Evolutionary conservation across 2,329 filamentous ascomycete species (phyloP).

Genomic region (Aspergillus pseudoterreus): DNA sequence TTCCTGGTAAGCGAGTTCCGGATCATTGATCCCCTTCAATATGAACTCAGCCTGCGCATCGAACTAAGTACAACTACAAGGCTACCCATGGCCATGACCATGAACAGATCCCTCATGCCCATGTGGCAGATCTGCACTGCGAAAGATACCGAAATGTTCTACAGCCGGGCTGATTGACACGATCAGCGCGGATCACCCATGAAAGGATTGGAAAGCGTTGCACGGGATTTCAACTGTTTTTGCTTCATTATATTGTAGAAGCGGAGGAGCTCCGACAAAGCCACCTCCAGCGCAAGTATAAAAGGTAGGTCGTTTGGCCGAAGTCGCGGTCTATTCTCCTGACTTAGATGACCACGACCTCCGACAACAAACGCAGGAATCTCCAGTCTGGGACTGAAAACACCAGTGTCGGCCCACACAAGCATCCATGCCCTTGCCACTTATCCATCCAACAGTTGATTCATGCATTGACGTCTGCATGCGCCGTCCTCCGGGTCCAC

Average conservation of each 20-base stretch:
- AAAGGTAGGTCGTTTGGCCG: conserved; percentile 30
- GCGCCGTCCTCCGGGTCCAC: conserved; percentile 21
- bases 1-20: not conserved
- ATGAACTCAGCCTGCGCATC: not conserved
- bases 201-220: conserved; percentile 8
- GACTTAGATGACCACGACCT: conserved; percentile 17
- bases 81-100: not conserved
- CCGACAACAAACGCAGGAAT: conserved; percentile 25
- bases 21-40: not conserved
- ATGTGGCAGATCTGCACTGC: not conserved
- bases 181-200: conserved; percentile 1
- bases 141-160: not conserved
- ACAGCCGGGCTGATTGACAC: not conserved
- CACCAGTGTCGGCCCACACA: conserved; percentile 30
- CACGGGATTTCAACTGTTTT: conserved; percentile 37
- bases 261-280: conserved; percentile 30
- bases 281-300: conserved; percentile 21
- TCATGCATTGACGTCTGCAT: conserved; percentile 20
- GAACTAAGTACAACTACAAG: not conserved
- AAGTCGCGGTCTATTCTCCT: conserved; percentile 9
- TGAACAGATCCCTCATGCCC: not conserved
- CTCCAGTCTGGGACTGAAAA: conserved; percentile 10
- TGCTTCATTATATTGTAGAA: conserved; percentile 31
- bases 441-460: conserved; percentile 26
- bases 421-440: conserved; percentile 23